Evolutionary conservation across 2,329 filamentous ascomycete genomes (phyloP), one percentile per base, ranked within the genome.

Genomic region (Alternaria ethzedia): DNA sequence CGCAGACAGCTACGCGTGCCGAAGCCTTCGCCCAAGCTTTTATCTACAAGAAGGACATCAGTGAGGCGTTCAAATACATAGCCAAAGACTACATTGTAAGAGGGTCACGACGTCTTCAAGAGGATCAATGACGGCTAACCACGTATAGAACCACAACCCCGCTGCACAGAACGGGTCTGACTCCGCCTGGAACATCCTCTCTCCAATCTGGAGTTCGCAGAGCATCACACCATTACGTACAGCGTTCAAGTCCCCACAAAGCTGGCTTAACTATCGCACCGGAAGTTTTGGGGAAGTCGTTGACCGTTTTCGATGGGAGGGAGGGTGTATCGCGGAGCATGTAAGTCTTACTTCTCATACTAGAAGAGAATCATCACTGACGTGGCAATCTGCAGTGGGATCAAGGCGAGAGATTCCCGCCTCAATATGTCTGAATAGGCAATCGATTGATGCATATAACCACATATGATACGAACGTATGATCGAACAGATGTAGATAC

Each of bases 251-350:
- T 21, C 44, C 12, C 63, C 65, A 1, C 68, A 71, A 54, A 67
- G 75, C 23, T 77, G 74, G 73, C 49, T 78, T 59, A 72, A 76
- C 17, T 77, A 78, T 28, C 49, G 59, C 13, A 67, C 28, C 4
- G 30, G 46, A 3, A 44, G 57, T 8, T 75, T 75, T 66, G 73
- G 73, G 4, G 64, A 66, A 32, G 57, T 76, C 7, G 70, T 78
- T 13, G 75, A 76, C 65, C 64, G 74, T 17, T 78, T 67, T 63
- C 54, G 75, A 11, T 77, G 74, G 75, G 75, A 76, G 60, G 69
- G 61, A 15, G 74, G 72, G 9, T 78, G 75, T 46, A 76, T 78
- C 52, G 75, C 63, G 65, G 75, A 77, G 57, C 75, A 78, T 66
- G 74, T 73, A 61, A 72, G 74, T 75, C 9, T 59, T 51, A 8